Evolutionary conservation across 331 rosid species (phyloP).

Genomic region (Stylosanthes scabra): DNA sequence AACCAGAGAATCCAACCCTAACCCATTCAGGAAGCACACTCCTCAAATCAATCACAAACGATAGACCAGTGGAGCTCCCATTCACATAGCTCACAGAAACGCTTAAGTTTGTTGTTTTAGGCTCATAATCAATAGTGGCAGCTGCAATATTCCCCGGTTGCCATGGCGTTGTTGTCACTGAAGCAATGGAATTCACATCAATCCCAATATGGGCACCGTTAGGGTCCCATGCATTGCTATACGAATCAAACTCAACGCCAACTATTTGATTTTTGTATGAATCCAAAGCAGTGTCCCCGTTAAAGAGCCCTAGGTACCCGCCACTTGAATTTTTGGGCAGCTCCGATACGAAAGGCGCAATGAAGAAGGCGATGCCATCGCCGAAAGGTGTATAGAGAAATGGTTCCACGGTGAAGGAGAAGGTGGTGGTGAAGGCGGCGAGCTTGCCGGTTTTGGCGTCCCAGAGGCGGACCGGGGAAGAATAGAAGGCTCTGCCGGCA

Average conservation of each 20-base stretch:
- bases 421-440: conserved; percentile 38
- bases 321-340: conserved; percentile 38
- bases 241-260: conserved; percentile 46
- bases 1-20: conserved; percentile 58
- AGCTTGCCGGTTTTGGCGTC: conserved; percentile 33
- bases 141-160: not conserved
- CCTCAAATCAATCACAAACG: conserved; percentile 39
- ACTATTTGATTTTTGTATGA: conserved; percentile 33
- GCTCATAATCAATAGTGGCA: conserved; percentile 35
- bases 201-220: conserved; percentile 35
- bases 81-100: conserved; percentile 8
- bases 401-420: conserved; percentile 38
- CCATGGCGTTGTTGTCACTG: not conserved
- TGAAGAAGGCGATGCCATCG: conserved; percentile 47
- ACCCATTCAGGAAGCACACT: conserved; percentile 49
- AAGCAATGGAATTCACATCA: conserved; percentile 43
- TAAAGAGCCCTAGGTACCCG: conserved; percentile 46
- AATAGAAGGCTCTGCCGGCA: conserved; percentile 46
- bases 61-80: not conserved
- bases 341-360: conserved; percentile 24
- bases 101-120: conserved; percentile 5
- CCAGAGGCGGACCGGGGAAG: conserved; percentile 44
- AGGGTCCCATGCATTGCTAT: conserved; percentile 45
- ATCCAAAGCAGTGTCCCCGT: not conserved
- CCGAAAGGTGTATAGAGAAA: not conserved